Evolutionary conservation across 2,329 filamentous ascomycete genomes (phyloP).

Genomic region (Didymella sp.): DNA sequence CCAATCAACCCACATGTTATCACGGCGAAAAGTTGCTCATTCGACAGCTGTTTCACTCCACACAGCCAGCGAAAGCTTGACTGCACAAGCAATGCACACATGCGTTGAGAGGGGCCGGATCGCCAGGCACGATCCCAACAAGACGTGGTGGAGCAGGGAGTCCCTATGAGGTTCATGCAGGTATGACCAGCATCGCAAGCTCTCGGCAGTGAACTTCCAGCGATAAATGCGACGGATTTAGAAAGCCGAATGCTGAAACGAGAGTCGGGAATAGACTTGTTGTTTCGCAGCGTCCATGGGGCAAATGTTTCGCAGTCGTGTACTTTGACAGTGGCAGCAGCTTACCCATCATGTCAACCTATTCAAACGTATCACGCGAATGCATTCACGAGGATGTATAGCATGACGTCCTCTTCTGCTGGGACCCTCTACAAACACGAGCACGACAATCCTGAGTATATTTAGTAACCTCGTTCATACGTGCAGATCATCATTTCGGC

Average conservation of each 20-base stretch:
- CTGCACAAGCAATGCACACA: constrained; percentile 14
- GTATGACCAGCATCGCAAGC: not conserved
- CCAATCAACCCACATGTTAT: constrained; percentile 8
- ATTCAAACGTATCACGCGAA: not conserved
- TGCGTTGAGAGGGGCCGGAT: constrained; percentile 6
- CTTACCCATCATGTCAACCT: not conserved
- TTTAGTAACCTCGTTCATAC: constrained; percentile 2
- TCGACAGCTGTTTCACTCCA: not conserved
- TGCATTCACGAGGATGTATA: not conserved
- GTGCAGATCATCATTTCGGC: constrained; percentile 14
- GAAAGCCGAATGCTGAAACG: not conserved
- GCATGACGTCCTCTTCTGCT: not conserved
- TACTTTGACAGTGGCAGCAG: not conserved
- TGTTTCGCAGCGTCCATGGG: not conserved
- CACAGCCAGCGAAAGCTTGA: constrained; percentile 10
- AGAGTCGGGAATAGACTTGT: not conserved
- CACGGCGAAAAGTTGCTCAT: not conserved
- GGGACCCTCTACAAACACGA: not conserved
- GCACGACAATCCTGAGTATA: constrained; percentile 1
- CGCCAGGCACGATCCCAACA: constrained; percentile 4
- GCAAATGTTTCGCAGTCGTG: not conserved
- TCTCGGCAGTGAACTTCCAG: not conserved
- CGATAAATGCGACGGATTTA: not conserved
- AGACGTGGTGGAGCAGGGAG: not conserved
- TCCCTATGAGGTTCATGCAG: not conserved